Percentiles rank a stretch among this genome's conserved stretches.
Evolutionary conservation across 78 protist species (phyloP).

Genomic region (Trichosphaerium sp.): DNA sequence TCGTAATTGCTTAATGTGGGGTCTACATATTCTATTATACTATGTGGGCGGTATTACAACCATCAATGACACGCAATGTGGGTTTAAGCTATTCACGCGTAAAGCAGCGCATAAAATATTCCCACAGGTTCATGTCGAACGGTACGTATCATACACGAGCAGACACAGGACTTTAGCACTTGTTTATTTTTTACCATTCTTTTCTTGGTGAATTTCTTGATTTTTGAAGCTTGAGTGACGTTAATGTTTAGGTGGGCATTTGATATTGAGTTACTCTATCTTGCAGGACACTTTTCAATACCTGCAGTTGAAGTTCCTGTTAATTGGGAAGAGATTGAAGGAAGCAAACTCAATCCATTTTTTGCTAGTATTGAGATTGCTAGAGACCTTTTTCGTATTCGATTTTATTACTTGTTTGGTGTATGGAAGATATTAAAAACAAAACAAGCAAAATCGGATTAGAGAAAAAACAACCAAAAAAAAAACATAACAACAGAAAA

Average conservation of each 20-base stretch:
- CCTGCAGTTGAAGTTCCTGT: slow-evolving; percentile 43
- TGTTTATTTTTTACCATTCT: no score
- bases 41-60: slow-evolving; percentile 17
- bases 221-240: no score
- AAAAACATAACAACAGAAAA: no score
- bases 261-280: slow-evolving; percentile 50
- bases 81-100: slow-evolving; percentile 57
- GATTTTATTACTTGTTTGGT: slow-evolving; percentile 39
- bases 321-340: slow-evolving; percentile 61
- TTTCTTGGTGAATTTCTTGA: no score
- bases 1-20: slow-evolving; percentile 38
- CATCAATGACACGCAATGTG: slow-evolving; percentile 57
- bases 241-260: slow-evolving; percentile 57
- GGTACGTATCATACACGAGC: background rate
- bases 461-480: no score
- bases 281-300: slow-evolving; percentile 29
- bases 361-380: slow-evolving; percentile 53
- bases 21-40: slow-evolving; percentile 48
- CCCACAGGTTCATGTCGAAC: slow-evolving; percentile 28
- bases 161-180: background rate
- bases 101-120: slow-evolving; percentile 14
- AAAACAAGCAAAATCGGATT: no score
- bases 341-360: slow-evolving; percentile 54
- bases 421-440: slow-evolving; percentile 57
- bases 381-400: slow-evolving; percentile 46